These are phyloP conservation scores for Aspergillus neoniger DNA, from an alignment of 2,329 filamentous ascomycete genomes.

Conservation along the genomic window DNA sequence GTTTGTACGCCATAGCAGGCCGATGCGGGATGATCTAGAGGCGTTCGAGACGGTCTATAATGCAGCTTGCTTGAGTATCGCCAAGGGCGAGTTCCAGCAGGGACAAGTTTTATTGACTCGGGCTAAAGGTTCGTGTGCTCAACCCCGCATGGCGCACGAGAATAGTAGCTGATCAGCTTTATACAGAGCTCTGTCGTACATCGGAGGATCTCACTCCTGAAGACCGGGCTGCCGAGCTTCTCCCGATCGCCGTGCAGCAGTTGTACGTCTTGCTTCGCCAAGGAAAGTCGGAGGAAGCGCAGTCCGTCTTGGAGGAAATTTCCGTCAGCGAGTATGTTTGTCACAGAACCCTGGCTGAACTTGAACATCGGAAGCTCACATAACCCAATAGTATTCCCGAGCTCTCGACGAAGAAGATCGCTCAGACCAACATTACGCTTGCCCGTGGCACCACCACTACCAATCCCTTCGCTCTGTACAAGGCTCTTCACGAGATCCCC, in stretches of 20 bases:
- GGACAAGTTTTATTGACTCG: slow-evolving; percentile 61
- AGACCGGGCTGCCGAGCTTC: slow-evolving; percentile 60
- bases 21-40: slow-evolving; percentile 61
- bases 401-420: slow-evolving; percentile 59
- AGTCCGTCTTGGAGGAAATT: slow-evolving; percentile 54
- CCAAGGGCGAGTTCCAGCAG: slow-evolving; percentile 60
- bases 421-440: slow-evolving; percentile 60
- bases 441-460: slow-evolving; percentile 43
- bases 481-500: slow-evolving; percentile 56
- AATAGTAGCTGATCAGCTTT: neutral
- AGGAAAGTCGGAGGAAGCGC: slow-evolving; percentile 59
- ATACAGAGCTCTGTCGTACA: slow-evolving; percentile 58
- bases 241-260: slow-evolving; percentile 63
- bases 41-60: slow-evolving; percentile 68
- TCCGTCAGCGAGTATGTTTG: slow-evolving; percentile 51
- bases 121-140: slow-evolving; percentile 51
- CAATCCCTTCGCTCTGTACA: slow-evolving; percentile 62
- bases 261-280: slow-evolving; percentile 60
- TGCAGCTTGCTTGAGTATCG: slow-evolving; percentile 64
- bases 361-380: slow-evolving; percentile 9
- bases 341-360: neutral
- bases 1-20: slow-evolving; percentile 54
- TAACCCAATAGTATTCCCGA: slow-evolving; percentile 54
- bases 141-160: neutral
- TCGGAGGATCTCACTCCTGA: slow-evolving; percentile 61